Base-by-base conservation (phyloP, 257 asterid genomes). In the Forsythia suspensa region DNA sequence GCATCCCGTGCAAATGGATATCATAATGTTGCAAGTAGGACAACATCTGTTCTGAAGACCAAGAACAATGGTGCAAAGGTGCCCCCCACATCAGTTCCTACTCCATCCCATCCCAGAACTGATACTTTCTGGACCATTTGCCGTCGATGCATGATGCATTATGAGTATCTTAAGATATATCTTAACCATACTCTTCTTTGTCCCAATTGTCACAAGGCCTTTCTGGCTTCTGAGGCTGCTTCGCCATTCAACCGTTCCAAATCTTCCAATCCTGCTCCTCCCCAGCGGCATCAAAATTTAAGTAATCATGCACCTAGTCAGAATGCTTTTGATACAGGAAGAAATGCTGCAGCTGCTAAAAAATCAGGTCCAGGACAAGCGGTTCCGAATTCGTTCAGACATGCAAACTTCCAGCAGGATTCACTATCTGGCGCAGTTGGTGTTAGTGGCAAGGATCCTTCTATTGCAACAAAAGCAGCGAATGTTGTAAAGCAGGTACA, bases 41-140 rank as follows among this genome's bases (percentile, higher is more conserved):
- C 87, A 51, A 46, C 86, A 44, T 46, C 87, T 34, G 86, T 73
- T 78, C 74, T 86, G 11, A 88, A 84, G 81, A 8, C 88, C 18
- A 87, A 83, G 46, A 83, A 82, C 4, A 81, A 42, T 83, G 69
- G 70, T 79, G 79, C 84, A 55, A 85, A 87, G 74, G 66, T 36
- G 42, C 77, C 78, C 20, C 69, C 86, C 51, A 63, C 82, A 8
- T 51, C 93, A 18, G 69, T 74, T 46, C 76, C 82, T 39, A 66
- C 84, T 21, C 88, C 90, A 41, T n/a, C 81, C 51, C 29, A 70
- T 44, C 84, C 72, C 72, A 89, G 90, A 85, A 73, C 77, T 20
- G 94, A 92, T 80, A 79, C 96, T 70, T 93, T 93, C 77, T 93
- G 96, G 98, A 93, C 98, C 37, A 84, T 87, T 24, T 93, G 98